phyloP scores from a whole-genome alignment of 257 asterid genomes.

The Osmanthus fragrans region DNA sequence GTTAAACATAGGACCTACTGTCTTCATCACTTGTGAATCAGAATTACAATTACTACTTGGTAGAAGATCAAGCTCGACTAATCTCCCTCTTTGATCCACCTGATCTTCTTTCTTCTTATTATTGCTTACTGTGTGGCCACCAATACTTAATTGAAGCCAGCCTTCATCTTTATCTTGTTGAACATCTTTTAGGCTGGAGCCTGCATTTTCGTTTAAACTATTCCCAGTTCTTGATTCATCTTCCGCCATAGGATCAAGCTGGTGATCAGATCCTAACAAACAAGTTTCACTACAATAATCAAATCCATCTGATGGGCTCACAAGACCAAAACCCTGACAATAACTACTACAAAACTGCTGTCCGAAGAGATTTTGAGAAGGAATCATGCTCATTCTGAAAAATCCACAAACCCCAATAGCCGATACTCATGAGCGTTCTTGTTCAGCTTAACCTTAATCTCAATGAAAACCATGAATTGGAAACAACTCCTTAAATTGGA shows the following conservation, averaged over 20 bases:
- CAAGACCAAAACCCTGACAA: slow-evolving; percentile 30
- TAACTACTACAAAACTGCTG: slow-evolving; percentile 31
- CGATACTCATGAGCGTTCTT: background rate
- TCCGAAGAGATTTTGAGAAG: slow-evolving; percentile 24
- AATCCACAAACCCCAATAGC: slow-evolving; percentile 27
- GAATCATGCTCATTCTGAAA: slow-evolving; percentile 72
- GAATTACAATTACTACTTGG: slow-evolving; percentile 23
- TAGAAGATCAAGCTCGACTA: slow-evolving; percentile 69
- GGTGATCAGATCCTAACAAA: slow-evolving; percentile 49
- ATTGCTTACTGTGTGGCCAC: slow-evolving; percentile 26
- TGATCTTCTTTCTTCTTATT: background rate
- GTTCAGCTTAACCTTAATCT: background rate
- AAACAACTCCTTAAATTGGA: background rate
- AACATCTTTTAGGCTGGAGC: slow-evolving; percentile 34
- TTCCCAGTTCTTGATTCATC: slow-evolving; percentile 40
- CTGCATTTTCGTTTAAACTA: slow-evolving; percentile 20
- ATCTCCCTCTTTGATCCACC: slow-evolving; percentile 9
- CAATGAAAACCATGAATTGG: slow-evolving; percentile 38
- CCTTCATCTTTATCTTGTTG: slow-evolving; percentile 30
- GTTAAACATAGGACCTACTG: slow-evolving; percentile 8
- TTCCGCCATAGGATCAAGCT: slow-evolving; percentile 45
- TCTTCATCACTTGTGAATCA: slow-evolving; percentile 12
- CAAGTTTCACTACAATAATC: slow-evolving; percentile 23
- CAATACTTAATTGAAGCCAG: slow-evolving; percentile 82
- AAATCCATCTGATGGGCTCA: slow-evolving; percentile 42